Evolutionary conservation across 768 basidiomycete species (phyloP), one percentile per base, ranked within the genome.

Genomic region (Pleurotus giganteus): DNA sequence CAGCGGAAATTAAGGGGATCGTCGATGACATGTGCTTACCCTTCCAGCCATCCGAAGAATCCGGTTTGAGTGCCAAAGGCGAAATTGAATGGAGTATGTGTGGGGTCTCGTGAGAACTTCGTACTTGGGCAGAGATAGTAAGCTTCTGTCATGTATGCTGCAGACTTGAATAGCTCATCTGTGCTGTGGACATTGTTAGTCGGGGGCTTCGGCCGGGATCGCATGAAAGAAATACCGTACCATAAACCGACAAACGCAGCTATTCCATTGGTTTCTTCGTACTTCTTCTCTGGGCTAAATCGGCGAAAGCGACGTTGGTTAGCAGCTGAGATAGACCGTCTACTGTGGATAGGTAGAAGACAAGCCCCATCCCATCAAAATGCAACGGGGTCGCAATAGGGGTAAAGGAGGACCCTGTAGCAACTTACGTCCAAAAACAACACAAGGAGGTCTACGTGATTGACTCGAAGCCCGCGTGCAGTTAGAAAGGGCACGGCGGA

Each of bases 1-100:
- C 31, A 24, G 34, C 23, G 44, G 44, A 24, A 12, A 28, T 45
- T 45, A 45, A 45, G n/a, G n/a, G n/a, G n/a, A n/a, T n/a, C n/a
- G n/a, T n/a, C n/a, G n/a, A 24, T 19, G n/a, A 34, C 13, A 7
- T 19, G 49, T 12, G n/a, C 49, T 51, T 24, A 51, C 17, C 80
- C 80, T 66, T 91, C 89, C 4, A 91, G 72, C 89, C 89, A 91
- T 17, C 79, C 81, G 59, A 91, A 91, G 62, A 80, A 89, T 1
- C 78, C 78, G 4, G 71, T 72, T 61, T 54, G 67, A 60, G 62
- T 64, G 70, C 74, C 72, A 62, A 91, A 90, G 9, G 89, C 89
- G 60, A 85, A 73, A 62, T 86, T 88, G 63, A 91, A 91, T 0
- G 89, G 87, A 3, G 86, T 76, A 26, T 75, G 74, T 45, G 79